Evolutionary conservation across 371 early-diverging fungal genomes (phyloP).

Genomic region (Zancudomyces culisetae): DNA sequence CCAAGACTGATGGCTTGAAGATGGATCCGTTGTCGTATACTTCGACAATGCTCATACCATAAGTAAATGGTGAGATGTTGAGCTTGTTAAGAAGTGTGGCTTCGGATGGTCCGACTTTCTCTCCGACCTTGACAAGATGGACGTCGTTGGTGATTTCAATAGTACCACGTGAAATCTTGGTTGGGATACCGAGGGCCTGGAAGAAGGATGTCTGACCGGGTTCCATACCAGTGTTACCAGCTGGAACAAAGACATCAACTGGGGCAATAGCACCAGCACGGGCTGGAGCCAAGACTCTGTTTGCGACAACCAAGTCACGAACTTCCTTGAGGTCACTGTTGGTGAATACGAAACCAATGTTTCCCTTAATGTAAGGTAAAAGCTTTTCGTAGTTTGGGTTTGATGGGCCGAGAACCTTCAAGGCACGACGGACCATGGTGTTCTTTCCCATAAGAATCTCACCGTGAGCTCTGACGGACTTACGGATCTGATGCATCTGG

Average conservation of each 20-base stretch:
- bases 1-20: slow-evolving; percentile 82
- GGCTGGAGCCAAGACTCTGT: slow-evolving; percentile 97
- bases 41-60: slow-evolving; percentile 88
- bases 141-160: slow-evolving; percentile 98
- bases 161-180: slow-evolving; percentile 99
- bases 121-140: slow-evolving; percentile 74
- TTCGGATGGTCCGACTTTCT: slow-evolving; percentile 97
- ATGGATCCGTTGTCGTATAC: slow-evolving; percentile 88
- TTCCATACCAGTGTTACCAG: slow-evolving; percentile 99
- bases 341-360: slow-evolving; percentile 99
- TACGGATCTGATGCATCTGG: slow-evolving; percentile 99
- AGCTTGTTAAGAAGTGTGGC: slow-evolving; percentile 97
- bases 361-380: slow-evolving; percentile 73
- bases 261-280: slow-evolving; percentile 97
- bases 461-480: slow-evolving; percentile 76
- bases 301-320: slow-evolving; percentile 75
- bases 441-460: slow-evolving; percentile 99
- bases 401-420: slow-evolving; percentile 49
- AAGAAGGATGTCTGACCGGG: slow-evolving; percentile 99
- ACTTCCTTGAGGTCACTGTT: slow-evolving; percentile 88
- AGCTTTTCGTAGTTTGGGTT: slow-evolving; percentile 81
- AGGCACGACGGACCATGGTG: slow-evolving; percentile 97
- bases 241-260: slow-evolving; percentile 87
- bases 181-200: slow-evolving; percentile 99
- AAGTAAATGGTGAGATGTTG: slow-evolving; percentile 99